These are phyloP conservation scores for Gracilaria vermiculophylla DNA, from an alignment of 23 red algal genomes.

Conservation along the genomic window DNA sequence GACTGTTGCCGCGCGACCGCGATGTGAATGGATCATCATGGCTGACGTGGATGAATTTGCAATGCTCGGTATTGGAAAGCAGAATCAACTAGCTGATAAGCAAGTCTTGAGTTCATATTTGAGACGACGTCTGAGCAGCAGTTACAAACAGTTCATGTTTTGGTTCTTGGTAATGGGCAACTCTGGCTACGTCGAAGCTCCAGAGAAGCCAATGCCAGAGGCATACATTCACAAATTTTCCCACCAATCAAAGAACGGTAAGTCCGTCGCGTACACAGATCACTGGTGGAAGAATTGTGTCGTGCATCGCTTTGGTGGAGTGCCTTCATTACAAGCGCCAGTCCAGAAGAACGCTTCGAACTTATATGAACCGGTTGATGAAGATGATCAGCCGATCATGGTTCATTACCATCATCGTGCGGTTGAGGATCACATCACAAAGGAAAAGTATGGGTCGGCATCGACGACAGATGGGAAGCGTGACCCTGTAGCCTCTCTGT, in stretches of 20 bases:
- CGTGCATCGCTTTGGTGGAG: neutral
- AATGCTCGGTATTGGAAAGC: conserved; percentile 20
- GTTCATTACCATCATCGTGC: conserved; percentile 17
- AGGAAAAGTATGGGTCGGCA: conserved; percentile 5
- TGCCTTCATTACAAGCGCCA: neutral
- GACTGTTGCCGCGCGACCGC: neutral
- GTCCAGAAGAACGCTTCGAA: neutral
- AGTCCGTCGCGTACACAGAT: conserved; percentile 15
- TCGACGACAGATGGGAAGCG: conserved; percentile 1
- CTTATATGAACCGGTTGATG: neutral
- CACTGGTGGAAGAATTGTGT: conserved; percentile 19
- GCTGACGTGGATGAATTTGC: conserved; percentile 32
- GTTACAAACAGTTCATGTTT: conserved; percentile 29
- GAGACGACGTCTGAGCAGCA: neutral
- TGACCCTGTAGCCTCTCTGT: neutral
- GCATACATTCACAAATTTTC: conserved; percentile 9
- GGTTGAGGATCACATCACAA: neutral
- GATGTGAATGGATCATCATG: neutral
- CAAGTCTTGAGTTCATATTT: neutral
- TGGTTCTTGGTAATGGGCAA: conserved; percentile 23
- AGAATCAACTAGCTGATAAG: neutral
- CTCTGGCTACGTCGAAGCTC: neutral
- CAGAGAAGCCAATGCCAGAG: conserved; percentile 8
- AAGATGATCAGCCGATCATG: conserved; percentile 37
- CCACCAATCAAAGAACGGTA: neutral